Percentiles rank a stretch among this genome's conserved stretches.
phyloP scores from a whole-genome alignment of 2,329 filamentous ascomycete genomes.

The Lasiodiplodia hormozganensis region DNA sequence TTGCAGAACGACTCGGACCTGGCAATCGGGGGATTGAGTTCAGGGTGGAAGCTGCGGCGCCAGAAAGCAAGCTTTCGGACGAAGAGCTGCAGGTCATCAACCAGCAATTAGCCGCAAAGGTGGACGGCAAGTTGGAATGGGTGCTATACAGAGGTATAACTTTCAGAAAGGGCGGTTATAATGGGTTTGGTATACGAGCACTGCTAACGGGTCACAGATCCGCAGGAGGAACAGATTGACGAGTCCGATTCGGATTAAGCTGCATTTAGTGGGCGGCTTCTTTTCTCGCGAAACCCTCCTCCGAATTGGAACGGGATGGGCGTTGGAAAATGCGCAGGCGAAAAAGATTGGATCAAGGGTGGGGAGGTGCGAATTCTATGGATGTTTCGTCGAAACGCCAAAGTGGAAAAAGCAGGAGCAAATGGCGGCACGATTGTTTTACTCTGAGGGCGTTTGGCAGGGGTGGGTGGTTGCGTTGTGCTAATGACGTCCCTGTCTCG shows the following conservation, averaged over 20 bases:
- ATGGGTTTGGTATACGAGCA: too few species aligned
- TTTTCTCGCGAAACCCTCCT: not conserved
- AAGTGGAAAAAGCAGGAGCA: not conserved
- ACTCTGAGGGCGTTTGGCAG: not conserved
- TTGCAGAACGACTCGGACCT: slow-evolving; percentile 49
- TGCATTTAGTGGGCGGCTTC: not conserved
- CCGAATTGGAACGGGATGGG: not conserved
- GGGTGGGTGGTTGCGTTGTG: not conserved
- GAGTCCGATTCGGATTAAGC: slow-evolving; percentile 51
- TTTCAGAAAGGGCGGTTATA: not conserved
- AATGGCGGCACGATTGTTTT: not conserved
- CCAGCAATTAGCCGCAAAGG: slow-evolving; percentile 47
- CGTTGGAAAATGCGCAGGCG: not conserved
- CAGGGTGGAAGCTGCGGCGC: slow-evolving; percentile 54
- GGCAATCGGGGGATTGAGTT: slow-evolving; percentile 53
- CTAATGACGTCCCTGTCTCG: slow-evolving; percentile 22
- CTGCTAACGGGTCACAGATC: slow-evolving; percentile 43
- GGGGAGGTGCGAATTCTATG: not conserved
- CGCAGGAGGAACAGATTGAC: slow-evolving; percentile 53
- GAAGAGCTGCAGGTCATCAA: slow-evolving; percentile 48
- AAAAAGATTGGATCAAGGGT: not conserved
- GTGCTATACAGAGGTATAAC: slow-evolving; percentile 51
- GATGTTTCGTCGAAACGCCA: not conserved
- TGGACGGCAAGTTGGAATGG: slow-evolving; percentile 54
- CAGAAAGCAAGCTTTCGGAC: slow-evolving; percentile 49